A percentile compares a stretch with the other conserved stretches of the same genome.
Conservation (phyloP, 257 asterid species). For the Orobanche coerulescens region DNA sequence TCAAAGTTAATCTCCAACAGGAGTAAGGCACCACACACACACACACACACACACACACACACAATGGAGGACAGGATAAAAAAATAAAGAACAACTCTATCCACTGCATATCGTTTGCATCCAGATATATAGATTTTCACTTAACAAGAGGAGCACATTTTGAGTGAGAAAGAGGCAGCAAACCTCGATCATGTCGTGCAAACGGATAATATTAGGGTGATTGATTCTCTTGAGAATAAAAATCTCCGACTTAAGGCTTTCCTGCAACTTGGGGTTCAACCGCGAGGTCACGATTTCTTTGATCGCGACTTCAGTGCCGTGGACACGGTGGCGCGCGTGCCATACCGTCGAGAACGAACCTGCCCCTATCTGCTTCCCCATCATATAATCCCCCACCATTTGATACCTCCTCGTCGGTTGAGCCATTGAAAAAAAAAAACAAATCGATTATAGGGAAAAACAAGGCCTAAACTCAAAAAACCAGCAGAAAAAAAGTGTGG, state of each 20-base stretch:
- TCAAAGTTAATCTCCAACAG: conserved; percentile 14
- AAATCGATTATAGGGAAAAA: neutral
- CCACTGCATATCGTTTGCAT: neutral
- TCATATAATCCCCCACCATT: conserved; percentile 72
- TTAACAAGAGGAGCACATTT: neutral
- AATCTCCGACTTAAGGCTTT: conserved; percentile 85
- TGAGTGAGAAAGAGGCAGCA: neutral
- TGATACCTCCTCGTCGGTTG: conserved; percentile 42
- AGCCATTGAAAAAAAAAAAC: conserved; percentile 37
- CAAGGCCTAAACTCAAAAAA: conserved; percentile 5
- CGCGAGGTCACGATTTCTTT: conserved; percentile 69
- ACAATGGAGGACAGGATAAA: neutral
- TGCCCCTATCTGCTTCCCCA: conserved; percentile 69
- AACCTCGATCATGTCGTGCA: conserved; percentile 99
- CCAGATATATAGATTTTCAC: neutral
- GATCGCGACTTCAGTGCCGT: conserved; percentile 84
- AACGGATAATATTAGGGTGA: conserved; percentile 86
- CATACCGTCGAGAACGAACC: conserved; percentile 97
- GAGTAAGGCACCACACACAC: neutral
- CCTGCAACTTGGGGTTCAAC: conserved; percentile 60
- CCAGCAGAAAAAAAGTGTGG: neutral
- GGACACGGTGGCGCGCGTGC: conserved; percentile 83
- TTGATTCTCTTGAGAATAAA: conserved; percentile 63
- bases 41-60: too few species aligned
- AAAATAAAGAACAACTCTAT: conserved; percentile 3